Evolutionary conservation across 1,284 basidiomycete species (phyloP).

Genomic region (Ustilago xerochloae): DNA sequence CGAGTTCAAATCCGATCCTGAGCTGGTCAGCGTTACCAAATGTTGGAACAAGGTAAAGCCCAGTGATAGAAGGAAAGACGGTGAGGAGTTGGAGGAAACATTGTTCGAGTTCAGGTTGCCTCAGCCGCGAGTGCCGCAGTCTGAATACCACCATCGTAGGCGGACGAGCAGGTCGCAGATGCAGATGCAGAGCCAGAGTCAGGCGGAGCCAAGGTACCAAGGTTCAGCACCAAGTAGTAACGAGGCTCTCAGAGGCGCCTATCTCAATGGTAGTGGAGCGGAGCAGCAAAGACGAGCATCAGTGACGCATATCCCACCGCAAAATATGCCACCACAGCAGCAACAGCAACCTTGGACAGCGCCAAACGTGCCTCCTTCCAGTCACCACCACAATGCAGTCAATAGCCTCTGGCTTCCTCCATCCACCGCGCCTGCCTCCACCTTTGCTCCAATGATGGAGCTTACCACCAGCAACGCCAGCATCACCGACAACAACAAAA

Average conservation of each 20-base stretch:
- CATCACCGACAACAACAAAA: background rate
- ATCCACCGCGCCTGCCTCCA: background rate
- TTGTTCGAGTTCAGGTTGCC: constrained; percentile 43
- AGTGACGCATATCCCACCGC: background rate
- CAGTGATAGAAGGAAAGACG: constrained; percentile 50
- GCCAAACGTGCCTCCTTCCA: background rate
- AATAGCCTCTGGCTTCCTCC: background rate
- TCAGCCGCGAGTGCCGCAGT: constrained; percentile 15
- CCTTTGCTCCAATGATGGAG: no score
- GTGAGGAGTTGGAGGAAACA: constrained; percentile 40
- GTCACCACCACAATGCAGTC: background rate
- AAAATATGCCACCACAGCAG: constrained; percentile 2
- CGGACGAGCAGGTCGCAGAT: background rate
- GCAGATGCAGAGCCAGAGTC: constrained; percentile 2
- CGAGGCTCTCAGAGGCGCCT: background rate
- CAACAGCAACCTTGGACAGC: constrained; percentile 1
- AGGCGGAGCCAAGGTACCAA: background rate
- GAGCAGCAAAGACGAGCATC: background rate
- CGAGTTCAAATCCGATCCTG: constrained; percentile 50
- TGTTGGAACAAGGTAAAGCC: constrained; percentile 60
- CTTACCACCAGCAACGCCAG: background rate
- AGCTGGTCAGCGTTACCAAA: constrained; percentile 53
- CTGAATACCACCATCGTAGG: background rate
- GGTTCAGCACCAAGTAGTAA: background rate
- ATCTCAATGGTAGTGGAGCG: background rate